Conservation (phyloP, 2,329 filamentous ascomycete species). For the Fonsecaea nubica region DNA sequence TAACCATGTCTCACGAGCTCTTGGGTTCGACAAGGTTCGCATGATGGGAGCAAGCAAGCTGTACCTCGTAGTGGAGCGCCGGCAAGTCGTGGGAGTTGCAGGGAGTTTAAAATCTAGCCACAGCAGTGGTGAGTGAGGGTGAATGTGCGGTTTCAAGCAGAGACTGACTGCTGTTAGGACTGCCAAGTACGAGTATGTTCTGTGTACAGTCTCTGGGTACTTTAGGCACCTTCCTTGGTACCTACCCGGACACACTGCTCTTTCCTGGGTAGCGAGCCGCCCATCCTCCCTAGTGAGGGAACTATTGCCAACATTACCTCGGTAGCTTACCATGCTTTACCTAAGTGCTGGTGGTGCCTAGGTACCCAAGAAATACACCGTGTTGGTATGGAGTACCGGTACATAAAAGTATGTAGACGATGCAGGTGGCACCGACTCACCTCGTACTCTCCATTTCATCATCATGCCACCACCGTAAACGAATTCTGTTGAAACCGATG, state of each 20-base stretch:
- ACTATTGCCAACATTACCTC: neutral
- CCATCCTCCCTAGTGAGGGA: neutral
- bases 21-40: constrained; percentile 3
- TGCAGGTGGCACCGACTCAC: no score
- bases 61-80: neutral
- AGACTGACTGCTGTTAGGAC: neutral
- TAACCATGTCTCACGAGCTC: neutral
- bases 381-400: neutral
- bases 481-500: neutral
- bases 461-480: neutral
- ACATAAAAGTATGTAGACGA: neutral
- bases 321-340: neutral
- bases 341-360: neutral
- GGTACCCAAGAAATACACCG: no score
- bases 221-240: neutral
- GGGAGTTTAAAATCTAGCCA: neutral
- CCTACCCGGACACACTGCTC: no score
- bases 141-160: neutral
- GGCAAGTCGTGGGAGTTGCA: neutral
- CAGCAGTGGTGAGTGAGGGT: neutral
- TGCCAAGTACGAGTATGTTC: neutral
- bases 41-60: neutral
- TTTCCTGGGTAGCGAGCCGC: neutral
- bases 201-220: no score
- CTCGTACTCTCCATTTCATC: neutral